Conservation (phyloP, 805 yeast genomes). For the Candida quercuum region DNA sequence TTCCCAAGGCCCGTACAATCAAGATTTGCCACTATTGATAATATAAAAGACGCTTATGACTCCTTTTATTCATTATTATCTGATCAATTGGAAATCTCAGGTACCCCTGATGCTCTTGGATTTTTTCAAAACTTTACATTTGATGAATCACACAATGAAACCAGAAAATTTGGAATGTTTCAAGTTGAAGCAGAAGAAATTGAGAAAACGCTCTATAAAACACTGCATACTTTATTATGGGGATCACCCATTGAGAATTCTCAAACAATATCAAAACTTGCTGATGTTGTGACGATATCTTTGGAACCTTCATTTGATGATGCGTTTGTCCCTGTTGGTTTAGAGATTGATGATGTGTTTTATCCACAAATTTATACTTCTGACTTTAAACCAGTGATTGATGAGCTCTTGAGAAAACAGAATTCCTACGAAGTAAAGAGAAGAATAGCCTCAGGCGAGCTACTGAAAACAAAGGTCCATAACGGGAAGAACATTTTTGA, state of each 20-base stretch:
- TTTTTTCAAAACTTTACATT: slow-evolving; percentile 9
- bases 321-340: slow-evolving; percentile 14
- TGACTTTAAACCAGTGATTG: slow-evolving; percentile 16
- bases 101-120: neutral
- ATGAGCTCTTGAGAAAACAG: slow-evolving; percentile 3
- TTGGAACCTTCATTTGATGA: slow-evolving; percentile 18
- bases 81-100: slow-evolving; percentile 7
- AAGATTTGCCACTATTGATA: slow-evolving; percentile 11
- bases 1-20: slow-evolving; percentile 21
- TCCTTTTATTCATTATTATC: slow-evolving; percentile 9
- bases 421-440: slow-evolving; percentile 9
- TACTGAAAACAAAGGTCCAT: slow-evolving; percentile 23
- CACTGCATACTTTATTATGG: slow-evolving; percentile 29
- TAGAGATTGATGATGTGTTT: slow-evolving; percentile 26
- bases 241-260: slow-evolving; percentile 22
- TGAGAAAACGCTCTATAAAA: slow-evolving; percentile 26
- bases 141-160: slow-evolving; percentile 1
- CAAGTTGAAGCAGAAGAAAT: slow-evolving; percentile 30
- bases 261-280: slow-evolving; percentile 19
- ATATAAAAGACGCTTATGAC: slow-evolving; percentile 17
- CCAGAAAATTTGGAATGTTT: slow-evolving; percentile 21
- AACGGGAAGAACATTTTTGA: slow-evolving; percentile 28
- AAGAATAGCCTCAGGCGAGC: slow-evolving; percentile 11
- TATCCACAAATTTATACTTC: slow-evolving; percentile 36
- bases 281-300: slow-evolving; percentile 31